Evolutionary conservation across 306 rosid species (phyloP), one percentile per base, ranked within the genome.

Genomic region (Trifolium subterraneum): DNA sequence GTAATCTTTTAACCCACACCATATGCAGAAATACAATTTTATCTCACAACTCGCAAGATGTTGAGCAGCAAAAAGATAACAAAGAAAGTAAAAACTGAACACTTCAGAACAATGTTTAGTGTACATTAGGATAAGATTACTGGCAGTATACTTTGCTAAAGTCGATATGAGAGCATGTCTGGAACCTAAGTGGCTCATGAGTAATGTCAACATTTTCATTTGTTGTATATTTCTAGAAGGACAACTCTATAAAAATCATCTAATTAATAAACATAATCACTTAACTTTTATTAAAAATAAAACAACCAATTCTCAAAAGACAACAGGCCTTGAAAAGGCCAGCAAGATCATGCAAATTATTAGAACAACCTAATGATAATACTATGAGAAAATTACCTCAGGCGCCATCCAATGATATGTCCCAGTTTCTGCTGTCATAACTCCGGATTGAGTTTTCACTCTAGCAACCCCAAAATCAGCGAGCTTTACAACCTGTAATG

Each of bases 331-430:
- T 18, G 20, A 42, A 71, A 85, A 54, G 38, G 35, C 70, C 75
- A 38, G 81, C 23, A 81, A 52, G 38, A 44, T 74, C 13, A 22
- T 44, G 72, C 8, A 29, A 79, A 70, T 75, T 72, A 79, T 78
- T 71, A 61, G 70, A 66, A 72, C 16, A 80, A 68, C 52, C 58
- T 47, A 51, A 67, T 41, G 51, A 55, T 7, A 58, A 44, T 59
- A 71, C 20, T 36, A 74, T 25, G 12, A 72, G 23, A 80, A 65
- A n/a, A 18, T 55, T 38, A 95, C 98, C 96, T 95, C 98, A 47
- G 99, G 99, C 81, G 99, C 99, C 99, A 95, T 95, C 99, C 99
- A 95, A 47, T 98, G 75, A 66, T 95, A 95, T 10, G 99, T 95
- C 75, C 99, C 99, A 78, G 99, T 95, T 90, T 95, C 99, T 45